Conservation (phyloP, 2,329 filamentous ascomycete species). For the Xylaria sp. region DNA sequence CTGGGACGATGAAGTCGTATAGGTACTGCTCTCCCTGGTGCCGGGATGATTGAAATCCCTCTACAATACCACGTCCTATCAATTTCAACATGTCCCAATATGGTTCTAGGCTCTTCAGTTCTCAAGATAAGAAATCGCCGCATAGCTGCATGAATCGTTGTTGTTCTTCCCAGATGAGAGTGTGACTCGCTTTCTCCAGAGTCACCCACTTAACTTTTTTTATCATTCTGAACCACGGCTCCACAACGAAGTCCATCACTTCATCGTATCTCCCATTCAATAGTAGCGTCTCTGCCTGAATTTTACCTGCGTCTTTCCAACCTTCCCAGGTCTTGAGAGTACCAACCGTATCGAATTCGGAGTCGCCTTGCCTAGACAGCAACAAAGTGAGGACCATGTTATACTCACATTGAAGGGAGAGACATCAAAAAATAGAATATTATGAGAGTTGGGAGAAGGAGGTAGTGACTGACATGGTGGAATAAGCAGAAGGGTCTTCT, state of each 20-base stretch:
- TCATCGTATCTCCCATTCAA: constrained; percentile 44
- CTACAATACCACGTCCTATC: neutral
- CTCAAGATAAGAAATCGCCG: neutral
- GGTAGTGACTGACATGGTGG: constrained; percentile 11
- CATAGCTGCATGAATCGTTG: neutral
- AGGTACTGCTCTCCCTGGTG: neutral
- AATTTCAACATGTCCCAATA: neutral
- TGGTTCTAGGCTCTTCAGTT: neutral
- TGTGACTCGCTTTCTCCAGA: constrained; percentile 42
- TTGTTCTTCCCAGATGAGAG: neutral
- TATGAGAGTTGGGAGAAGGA: neutral
- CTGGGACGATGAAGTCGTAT: neutral
- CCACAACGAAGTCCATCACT: constrained; percentile 41
- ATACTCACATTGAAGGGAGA: neutral
- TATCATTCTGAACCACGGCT: constrained; percentile 45
- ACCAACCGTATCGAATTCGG: constrained; percentile 45
- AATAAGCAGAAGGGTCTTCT: constrained; percentile 41
- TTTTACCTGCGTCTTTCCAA: constrained; percentile 31
- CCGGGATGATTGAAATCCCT: neutral
- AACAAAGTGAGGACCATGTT: neutral
- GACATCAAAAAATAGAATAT: neutral
- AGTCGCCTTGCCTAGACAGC: constrained; percentile 44
- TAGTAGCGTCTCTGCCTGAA: constrained; percentile 30
- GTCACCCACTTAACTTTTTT: constrained; percentile 47
- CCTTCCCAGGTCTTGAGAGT: constrained; percentile 35